Evolutionary conservation across 2,329 filamentous ascomycete species (phyloP).

Genomic region (Penicillium sp.): DNA sequence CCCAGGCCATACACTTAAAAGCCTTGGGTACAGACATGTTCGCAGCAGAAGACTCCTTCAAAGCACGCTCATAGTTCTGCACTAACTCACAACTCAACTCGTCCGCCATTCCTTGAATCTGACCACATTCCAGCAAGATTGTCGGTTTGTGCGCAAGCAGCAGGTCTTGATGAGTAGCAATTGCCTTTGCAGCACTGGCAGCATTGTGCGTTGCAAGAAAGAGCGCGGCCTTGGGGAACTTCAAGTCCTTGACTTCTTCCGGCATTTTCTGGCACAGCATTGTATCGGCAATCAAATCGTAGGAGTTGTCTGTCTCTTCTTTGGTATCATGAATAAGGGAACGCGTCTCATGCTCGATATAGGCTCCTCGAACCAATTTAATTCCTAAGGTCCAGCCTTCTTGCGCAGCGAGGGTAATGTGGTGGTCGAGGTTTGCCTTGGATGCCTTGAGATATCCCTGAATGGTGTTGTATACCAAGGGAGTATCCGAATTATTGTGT

Average conservation of each 20-base stretch:
- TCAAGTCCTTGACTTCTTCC: slow-evolving; percentile 23
- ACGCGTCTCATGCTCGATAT: slow-evolving; percentile 43
- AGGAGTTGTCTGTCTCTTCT: slow-evolving; percentile 43
- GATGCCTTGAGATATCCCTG: slow-evolving; percentile 50
- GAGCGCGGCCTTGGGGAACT: slow-evolving; percentile 41
- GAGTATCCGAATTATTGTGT: slow-evolving; percentile 36
- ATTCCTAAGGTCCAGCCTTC: slow-evolving; percentile 46
- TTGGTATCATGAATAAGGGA: slow-evolving; percentile 40
- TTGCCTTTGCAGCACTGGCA: slow-evolving; percentile 47
- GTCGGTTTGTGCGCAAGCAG: slow-evolving; percentile 41
- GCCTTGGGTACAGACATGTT: slow-evolving; percentile 42
- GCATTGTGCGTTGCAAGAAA: slow-evolving; percentile 57
- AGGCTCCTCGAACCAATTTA: slow-evolving; percentile 50
- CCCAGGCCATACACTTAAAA: slow-evolving; percentile 58
- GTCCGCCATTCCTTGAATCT: slow-evolving; percentile 89
- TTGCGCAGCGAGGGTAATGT: slow-evolving; percentile 38
- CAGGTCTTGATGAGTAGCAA: slow-evolving; percentile 34
- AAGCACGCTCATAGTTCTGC: slow-evolving; percentile 22
- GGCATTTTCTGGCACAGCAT: slow-evolving; percentile 47
- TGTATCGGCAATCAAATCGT: slow-evolving; percentile 52
- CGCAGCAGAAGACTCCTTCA: slow-evolving; percentile 23
- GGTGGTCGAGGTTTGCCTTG: slow-evolving; percentile 38
- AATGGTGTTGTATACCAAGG: slow-evolving; percentile 46
- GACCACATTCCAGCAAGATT: slow-evolving; percentile 60
- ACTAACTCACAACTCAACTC: slow-evolving; percentile 67